phyloP scores from a whole-genome alignment of 345 rosid genomes.

The Geranium rotundifolium region DNA sequence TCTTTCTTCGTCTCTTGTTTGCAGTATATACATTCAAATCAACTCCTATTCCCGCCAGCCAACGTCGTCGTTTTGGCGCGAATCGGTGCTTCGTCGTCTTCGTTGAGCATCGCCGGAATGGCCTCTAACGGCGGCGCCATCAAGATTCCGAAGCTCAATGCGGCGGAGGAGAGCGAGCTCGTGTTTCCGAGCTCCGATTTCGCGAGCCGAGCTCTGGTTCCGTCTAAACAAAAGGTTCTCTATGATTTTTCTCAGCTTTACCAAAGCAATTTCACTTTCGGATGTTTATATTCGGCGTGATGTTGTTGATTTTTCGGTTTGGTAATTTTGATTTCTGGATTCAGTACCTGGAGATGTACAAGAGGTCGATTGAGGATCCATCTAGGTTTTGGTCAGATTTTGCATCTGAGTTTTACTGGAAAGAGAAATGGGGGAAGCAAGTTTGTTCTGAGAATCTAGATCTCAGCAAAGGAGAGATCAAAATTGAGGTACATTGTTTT shows the following conservation, averaged over 20 bases:
- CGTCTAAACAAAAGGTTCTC: conserved; percentile 77
- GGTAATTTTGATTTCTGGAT: not conserved
- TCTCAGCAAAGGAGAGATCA: conserved; percentile 51
- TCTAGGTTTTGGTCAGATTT: conserved; percentile 84
- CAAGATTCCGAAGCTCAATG: conserved; percentile 46
- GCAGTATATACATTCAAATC: not conserved
- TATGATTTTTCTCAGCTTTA: too few species aligned
- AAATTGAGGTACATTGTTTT: conserved; percentile 44
- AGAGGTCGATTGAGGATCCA: conserved; percentile 68
- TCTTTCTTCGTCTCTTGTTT: too few species aligned
- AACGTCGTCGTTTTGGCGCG: too few species aligned
- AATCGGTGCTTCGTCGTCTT: not conserved
- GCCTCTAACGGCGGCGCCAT: conserved; percentile 38
- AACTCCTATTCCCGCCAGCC: not conserved
- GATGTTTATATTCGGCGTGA: not conserved
- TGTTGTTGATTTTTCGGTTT: not conserved
- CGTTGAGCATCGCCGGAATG: not conserved
- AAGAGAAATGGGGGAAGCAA: conserved; percentile 52
- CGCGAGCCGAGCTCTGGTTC: conserved; percentile 55
- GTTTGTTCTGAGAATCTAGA: conserved; percentile 72
- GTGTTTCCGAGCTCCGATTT: conserved; percentile 60
- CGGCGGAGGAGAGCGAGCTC: conserved; percentile 75
- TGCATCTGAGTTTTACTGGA: conserved; percentile 84
- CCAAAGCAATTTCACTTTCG: conserved; percentile 2
- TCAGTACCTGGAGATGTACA: conserved; percentile 87